These are phyloP conservation scores for Collybia nuda DNA, from an alignment of 768 basidiomycete genomes.

Conservation along the genomic window DNA sequence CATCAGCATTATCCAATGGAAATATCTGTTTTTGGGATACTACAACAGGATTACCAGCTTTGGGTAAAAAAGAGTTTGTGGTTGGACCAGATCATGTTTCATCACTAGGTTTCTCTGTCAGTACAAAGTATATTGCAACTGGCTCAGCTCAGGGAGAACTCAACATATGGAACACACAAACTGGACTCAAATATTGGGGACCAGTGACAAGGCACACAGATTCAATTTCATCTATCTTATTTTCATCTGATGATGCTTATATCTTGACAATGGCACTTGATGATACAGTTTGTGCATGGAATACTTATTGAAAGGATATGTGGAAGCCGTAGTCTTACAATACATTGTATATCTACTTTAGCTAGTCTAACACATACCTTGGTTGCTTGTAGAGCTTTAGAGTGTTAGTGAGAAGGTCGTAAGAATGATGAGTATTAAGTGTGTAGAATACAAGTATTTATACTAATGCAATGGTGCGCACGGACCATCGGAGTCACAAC, in stretches of 20 bases:
- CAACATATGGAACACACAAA: constrained; percentile 16
- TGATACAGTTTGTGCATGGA: constrained; percentile 51
- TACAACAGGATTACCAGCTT: constrained; percentile 24
- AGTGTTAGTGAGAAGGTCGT: no score
- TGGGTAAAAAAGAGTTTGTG: background rate
- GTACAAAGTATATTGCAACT: constrained; percentile 17
- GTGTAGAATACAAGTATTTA: no score
- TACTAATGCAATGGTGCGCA: no score
- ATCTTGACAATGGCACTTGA: constrained; percentile 51
- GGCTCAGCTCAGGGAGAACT: constrained; percentile 13
- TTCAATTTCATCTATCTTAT: constrained; percentile 29
- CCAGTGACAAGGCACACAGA: constrained; percentile 11
- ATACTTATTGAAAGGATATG: no score
- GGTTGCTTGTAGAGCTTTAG: no score
- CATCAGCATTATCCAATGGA: constrained; percentile 49
- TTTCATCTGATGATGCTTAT: constrained; percentile 48
- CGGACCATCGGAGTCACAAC: no score
- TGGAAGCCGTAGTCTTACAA: no score
- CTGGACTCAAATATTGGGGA: background rate
- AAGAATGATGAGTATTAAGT: no score
- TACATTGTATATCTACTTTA: no score
- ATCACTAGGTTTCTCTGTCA: constrained; percentile 22
- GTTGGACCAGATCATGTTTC: constrained; percentile 10
- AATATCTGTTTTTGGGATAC: constrained; percentile 50
- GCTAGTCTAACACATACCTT: no score